A percentile compares a stretch with the other conserved stretches of the same genome.
phyloP scores from a whole-genome alignment of 2,329 filamentous ascomycete genomes.

The Calonectria pteridis region DNA sequence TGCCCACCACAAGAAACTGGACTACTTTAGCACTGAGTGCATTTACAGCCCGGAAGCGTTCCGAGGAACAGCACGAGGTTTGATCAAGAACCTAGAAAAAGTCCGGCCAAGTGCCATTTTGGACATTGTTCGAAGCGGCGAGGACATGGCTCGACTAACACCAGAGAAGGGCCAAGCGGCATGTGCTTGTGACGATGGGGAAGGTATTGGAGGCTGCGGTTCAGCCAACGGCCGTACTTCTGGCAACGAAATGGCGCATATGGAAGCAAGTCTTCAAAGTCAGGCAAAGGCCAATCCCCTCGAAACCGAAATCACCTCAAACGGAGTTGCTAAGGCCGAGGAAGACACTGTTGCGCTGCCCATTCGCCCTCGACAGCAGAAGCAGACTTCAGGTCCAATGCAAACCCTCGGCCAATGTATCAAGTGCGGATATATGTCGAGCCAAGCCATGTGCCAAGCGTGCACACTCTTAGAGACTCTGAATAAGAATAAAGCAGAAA shows the following conservation, averaged over 20 bases:
- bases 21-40: constrained; percentile 99
- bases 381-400: constrained; percentile 55
- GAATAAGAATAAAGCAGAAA: constrained; percentile 80
- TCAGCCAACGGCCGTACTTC: constrained; percentile 70
- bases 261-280: constrained; percentile 69
- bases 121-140: constrained; percentile 93
- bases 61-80: constrained; percentile 86
- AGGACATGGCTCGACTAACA: constrained; percentile 90
- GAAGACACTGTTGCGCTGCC: constrained; percentile 51
- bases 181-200: constrained; percentile 53
- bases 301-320: constrained; percentile 50
- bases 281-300: constrained; percentile 36
- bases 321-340: constrained; percentile 36
- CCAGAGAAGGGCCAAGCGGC: constrained; percentile 53
- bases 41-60: constrained; percentile 99
- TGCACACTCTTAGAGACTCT: constrained; percentile 90
- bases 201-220: constrained; percentile 77
- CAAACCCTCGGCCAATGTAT: constrained; percentile 87
- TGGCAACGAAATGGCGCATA: constrained; percentile 83
- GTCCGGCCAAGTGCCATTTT: constrained; percentile 94
- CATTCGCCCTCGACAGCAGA: constrained; percentile 46
- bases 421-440: constrained; percentile 94
- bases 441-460: constrained; percentile 93
- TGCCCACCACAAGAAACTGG: constrained; percentile 94
- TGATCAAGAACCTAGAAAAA: constrained; percentile 96